Base-by-base conservation (phyloP, 345 rosid species). In the Salix brachista region DNA sequence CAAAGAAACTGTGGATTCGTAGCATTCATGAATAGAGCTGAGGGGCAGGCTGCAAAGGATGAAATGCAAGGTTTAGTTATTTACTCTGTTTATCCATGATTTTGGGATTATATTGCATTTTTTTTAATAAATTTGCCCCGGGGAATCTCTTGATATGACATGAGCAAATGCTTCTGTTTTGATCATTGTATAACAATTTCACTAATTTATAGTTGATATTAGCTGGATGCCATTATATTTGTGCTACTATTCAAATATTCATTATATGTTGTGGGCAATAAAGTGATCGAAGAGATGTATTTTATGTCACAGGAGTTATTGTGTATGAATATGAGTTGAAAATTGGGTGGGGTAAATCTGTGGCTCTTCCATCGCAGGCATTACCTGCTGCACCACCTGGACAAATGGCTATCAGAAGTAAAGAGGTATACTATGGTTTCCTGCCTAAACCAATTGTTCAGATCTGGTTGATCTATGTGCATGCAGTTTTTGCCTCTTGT, bases 261-360 rank as follows among this genome's bases (percentile, higher is more conserved):
- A 58, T 58, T n/a, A 58, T n/a, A 58, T 58, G 28, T 25, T n/a
- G 62, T 4, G 28, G 62, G 10, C 62, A n/a, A 5, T 58, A 10
- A n/a, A 58, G 28, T 58, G 6, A 58, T 28, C 36, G 11, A 50
- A 68, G 34, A 18, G n/a, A 36, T 25, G 41, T 13, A 21, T n/a
- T 73, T 67, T 80, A 18, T 83, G 78, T 78, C 50, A 69, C 88
- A 92, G 99, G 99, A 79, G 93, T 96, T 54, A 84, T 96, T 71
- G 97, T 96, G 39, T 96, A 92, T 75, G 99, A 94, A 80, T 96
- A 94, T 78, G 99, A 94, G 79, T 79, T 96, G 86, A 96, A 94
- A 81, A 94, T 96, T 77, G 99, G 99, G 44, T 96, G 99, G 99
- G 99, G 99, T 70, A 96, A 96, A 83, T 93, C 99, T 77, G 99